Percentiles rank a stretch among this genome's conserved stretches.
phyloP scores from a whole-genome alignment of 768 basidiomycete species.

The Paxillus ammoniavirescens region DNA sequence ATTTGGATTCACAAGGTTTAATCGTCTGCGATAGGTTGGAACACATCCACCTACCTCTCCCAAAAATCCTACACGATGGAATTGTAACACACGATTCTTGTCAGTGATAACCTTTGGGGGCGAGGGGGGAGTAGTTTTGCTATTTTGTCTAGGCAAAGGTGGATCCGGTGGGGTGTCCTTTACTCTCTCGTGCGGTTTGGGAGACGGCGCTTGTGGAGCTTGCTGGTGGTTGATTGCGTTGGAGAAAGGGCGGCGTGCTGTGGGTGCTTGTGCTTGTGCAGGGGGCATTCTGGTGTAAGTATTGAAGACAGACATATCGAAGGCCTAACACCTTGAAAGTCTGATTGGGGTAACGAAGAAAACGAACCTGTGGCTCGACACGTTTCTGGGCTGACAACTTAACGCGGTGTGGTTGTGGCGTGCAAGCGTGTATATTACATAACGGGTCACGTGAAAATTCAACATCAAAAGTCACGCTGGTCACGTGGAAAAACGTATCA shows the following conservation, averaged over 20 bases:
- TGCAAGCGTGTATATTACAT: constrained; percentile 30
- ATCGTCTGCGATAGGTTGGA: not conserved
- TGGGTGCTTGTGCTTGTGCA: constrained; percentile 27
- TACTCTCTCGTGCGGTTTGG: constrained; percentile 39
- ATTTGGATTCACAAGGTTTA: not conserved
- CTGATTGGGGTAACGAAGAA: constrained; percentile 1
- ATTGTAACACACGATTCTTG: constrained; percentile 53
- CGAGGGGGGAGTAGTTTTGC: constrained; percentile 76
- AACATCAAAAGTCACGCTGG: constrained; percentile 13
- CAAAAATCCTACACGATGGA: constrained; percentile 75
- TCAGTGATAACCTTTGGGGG: constrained; percentile 77
- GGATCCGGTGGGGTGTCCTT: constrained; percentile 49
- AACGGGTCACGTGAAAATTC: constrained; percentile 28
- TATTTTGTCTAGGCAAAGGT: constrained; percentile 79
- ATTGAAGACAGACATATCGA: constrained; percentile 37
- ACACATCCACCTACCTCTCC: constrained; percentile 65
- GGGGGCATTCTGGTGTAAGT: constrained; percentile 34
- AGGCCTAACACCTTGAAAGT: constrained; percentile 50
- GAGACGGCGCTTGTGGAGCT: constrained; percentile 28
- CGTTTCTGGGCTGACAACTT: constrained; percentile 8
- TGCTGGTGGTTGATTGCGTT: constrained; percentile 39
- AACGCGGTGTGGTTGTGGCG: constrained; percentile 12
- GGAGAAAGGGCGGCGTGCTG: constrained; percentile 40
- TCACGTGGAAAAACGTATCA: constrained; percentile 19
- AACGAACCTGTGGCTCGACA: constrained; percentile 13